Base-by-base conservation (phyloP, 768 basidiomycete genomes). In the Boletellus ananiceps region DNA sequence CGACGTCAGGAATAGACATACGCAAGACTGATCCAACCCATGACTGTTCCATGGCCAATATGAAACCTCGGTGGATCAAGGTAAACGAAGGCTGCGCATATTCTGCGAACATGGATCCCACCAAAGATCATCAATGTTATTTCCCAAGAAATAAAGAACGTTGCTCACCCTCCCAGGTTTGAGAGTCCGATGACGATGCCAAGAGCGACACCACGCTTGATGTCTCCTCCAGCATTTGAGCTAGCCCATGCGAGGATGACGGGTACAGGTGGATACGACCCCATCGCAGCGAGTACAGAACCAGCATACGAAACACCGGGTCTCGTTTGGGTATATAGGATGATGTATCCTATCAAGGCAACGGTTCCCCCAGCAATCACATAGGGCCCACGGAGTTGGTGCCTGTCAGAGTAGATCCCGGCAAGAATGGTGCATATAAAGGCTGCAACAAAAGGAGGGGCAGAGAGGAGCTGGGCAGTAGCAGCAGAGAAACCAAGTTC, bases 221-320 rank as follows among this genome's bases (percentile, higher is more conserved):
- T 44, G 49, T 79, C 78, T 19, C 81, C 79, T 16, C 81, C 80
- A 1, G 76, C 73, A 37, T 79, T 78, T 5, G 75, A 73, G 5
- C 73, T 72, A 4, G 66, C 72, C 82, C 81, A 83, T 32, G 78
- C 75, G 1, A 82, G 57, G n/a, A 51, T 50, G 16, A 80, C 50
- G 8, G 66, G 65, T 35, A 80, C 62, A 5, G 69, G 69, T 0
- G 81, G 74, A 55, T 64, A 79, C 2, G 78, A 68, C 8, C 81
- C 81, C 18, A 71, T 61, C 2, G 78, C 73, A 21, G 75, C 69
- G 33, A 82, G 57, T 31, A 81, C 56, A 11, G 74, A 63, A 2
- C 75, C 81, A 4, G 63, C 55, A 51, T 81, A 80, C 8, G 59
- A 51, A 23, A 37, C 39, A 15, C 43, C 53, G n/a, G 63, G 40